Conservation (phyloP, 352 stramenopile species). For the Phytophthora capsici region DNA sequence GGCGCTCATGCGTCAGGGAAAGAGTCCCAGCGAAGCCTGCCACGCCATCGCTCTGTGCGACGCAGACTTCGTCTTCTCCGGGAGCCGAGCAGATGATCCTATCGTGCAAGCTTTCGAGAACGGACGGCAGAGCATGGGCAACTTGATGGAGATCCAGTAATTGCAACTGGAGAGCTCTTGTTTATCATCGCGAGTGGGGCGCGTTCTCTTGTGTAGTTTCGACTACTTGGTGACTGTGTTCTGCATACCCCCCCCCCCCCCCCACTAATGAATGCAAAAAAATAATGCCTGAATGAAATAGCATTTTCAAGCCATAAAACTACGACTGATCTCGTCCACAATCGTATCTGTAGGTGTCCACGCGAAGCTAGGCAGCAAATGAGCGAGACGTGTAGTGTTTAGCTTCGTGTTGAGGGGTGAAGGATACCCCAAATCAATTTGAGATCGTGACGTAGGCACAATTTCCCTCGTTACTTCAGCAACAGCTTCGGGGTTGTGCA, state of each 20-base stretch:
- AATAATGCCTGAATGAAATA: conserved; percentile 25
- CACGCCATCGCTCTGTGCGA: conserved; percentile 64
- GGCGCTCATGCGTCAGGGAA: conserved; percentile 59
- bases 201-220: conserved; percentile 15
- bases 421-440: conserved; percentile 53
- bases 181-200: conserved; percentile 16
- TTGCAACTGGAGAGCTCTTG: conserved; percentile 27
- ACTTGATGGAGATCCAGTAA: conserved; percentile 62
- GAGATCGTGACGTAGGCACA: conserved; percentile 26
- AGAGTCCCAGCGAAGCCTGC: conserved; percentile 70
- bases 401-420: conserved; percentile 56
- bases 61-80: conserved; percentile 40
- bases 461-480: conserved; percentile 27
- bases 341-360: conserved; percentile 27
- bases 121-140: conserved; percentile 35
- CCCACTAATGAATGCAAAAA: conserved; percentile 7
- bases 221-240: conserved; percentile 21
- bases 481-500: neutral
- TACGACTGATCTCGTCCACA: conserved; percentile 37
- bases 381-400: conserved; percentile 34
- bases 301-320: conserved; percentile 25
- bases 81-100: conserved; percentile 22
- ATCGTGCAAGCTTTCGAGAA: conserved; percentile 39
- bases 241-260: conserved; percentile 11
- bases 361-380: conserved; percentile 31